Evolutionary conservation across 2,329 filamentous ascomycete species (phyloP), one percentile per base, ranked within the genome.

Genomic region (Alternaria viburni): DNA sequence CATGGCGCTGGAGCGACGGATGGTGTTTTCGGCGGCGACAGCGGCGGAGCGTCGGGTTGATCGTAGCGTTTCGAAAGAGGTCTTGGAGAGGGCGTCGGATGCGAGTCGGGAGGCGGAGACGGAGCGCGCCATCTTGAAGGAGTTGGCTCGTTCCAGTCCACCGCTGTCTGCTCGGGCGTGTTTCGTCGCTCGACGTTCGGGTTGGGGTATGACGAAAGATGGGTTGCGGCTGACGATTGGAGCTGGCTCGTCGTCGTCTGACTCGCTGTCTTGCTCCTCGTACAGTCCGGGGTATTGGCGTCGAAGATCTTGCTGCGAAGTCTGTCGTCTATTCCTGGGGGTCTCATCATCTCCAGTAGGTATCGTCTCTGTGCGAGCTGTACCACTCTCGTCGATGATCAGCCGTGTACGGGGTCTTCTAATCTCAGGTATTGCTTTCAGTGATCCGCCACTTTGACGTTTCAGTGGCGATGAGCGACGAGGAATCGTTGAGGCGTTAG

Each of bases 391-490:
- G 65, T 85, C 83, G 36, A 85, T 79, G 41, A 85, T 76, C 19
- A 85, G 79, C 8, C 82, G 81, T 50, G 81, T 81, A 54, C 79
- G 77, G 10, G 80, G 77, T 57, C 79, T 78, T 63, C 77, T 76
- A 50, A 79, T 70, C 66, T 85, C 83, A 4, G 83, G 82, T 13
- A 85, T 85, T 8, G 82, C 78, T 36, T 79, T 79, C 4, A 85
- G 76, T 15, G 79, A 79, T 3, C 78, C 74, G 32, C 80, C 74
- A 51, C 73, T 81, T 61, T 79, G 74, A 9, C 83, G 77, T 71
- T 85, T 85, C 21, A 85, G 62, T 1, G 83, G 83, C 15, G 83
- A 85, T 4, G 81, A 78, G 30, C 80, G 81, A 12, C 83, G 79
- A 43, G 81, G 79, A 21, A 83, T 79, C 41, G 79, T 70, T 17